A percentile compares a stretch with the other conserved stretches of the same genome.
These are phyloP conservation scores for Pseudozyma tsukubaensis DNA, from an alignment of 1,284 basidiomycete genomes.

Conservation along the genomic window DNA sequence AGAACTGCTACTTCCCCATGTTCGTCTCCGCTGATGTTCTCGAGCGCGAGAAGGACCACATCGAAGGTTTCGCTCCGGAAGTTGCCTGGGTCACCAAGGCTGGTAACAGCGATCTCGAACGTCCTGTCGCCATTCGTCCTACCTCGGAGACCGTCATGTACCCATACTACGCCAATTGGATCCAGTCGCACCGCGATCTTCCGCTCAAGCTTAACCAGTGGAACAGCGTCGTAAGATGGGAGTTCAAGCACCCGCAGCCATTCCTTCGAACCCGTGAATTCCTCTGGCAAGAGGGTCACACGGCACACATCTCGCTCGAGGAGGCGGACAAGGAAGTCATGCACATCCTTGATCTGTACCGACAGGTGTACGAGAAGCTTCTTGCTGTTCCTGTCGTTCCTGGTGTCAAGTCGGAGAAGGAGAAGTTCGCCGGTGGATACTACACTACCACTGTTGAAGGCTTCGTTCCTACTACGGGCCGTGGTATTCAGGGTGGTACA, in stretches of 20 bases:
- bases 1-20: constrained; percentile 99
- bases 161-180: constrained; percentile 97
- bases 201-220: constrained; percentile 98
- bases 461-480: constrained; percentile 95
- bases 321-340: constrained; percentile 93
- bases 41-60: constrained; percentile 97
- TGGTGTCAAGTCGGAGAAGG: constrained; percentile 97
- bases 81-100: constrained; percentile 99
- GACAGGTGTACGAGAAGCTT: constrained; percentile 94
- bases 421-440: constrained; percentile 97
- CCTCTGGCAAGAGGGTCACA: constrained; percentile 99
- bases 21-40: constrained; percentile 93
- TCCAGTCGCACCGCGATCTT: constrained; percentile 95
- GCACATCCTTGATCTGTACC: constrained; percentile 95
- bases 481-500: constrained; percentile 97
- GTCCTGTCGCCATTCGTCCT: constrained; percentile 96
- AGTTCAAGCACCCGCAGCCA: constrained; percentile 98
- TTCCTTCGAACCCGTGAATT: constrained; percentile 99
- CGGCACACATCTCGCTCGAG: constrained; percentile 86
- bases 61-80: constrained; percentile 99
- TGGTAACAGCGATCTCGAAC: constrained; percentile 91
- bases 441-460: constrained; percentile 99
- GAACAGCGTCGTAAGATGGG: constrained; percentile 99
- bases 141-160: constrained; percentile 99
- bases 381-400: constrained; percentile 97